Evolutionary conservation across 208 protist genomes (phyloP).

Genomic region (Angomonas ambiguus): DNA sequence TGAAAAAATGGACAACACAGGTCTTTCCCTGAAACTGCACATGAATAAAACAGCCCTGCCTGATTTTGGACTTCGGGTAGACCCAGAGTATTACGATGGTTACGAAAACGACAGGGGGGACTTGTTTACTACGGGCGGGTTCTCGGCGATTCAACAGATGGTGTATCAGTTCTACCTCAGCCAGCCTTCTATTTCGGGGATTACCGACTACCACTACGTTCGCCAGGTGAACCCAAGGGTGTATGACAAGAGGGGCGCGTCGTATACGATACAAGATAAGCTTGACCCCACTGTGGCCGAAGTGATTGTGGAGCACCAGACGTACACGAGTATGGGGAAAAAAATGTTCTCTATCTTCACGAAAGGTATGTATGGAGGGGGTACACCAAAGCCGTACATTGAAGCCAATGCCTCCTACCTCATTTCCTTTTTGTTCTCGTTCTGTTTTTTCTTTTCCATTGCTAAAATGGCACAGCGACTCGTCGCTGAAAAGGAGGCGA

Average conservation of each 20-base stretch:
- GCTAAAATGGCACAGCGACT: conserved; percentile 71
- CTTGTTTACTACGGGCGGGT: conserved; percentile 21
- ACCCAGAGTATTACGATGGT: conserved; percentile 3
- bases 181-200: neutral
- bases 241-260: neutral
- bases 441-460: conserved; percentile 70
- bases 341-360: neutral
- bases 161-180: conserved; percentile 8
- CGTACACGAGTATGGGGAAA: too few relatives aligned
- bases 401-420: neutral
- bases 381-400: neutral
- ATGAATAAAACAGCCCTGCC: conserved; percentile 26
- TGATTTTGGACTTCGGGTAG: neutral
- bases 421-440: conserved; percentile 13
- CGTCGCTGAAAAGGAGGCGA: conserved; percentile 82
- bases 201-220: neutral
- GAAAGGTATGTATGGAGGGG: neutral
- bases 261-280: too few relatives aligned
- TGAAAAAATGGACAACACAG: conserved; percentile 4
- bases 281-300: too few relatives aligned
- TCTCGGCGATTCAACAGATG: neutral
- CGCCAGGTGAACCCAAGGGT: neutral
- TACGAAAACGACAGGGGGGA: conserved; percentile 5
- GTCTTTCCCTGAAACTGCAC: conserved; percentile 24
- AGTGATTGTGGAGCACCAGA: too few relatives aligned